phyloP scores from a whole-genome alignment of 371 early-diverging fungal species.

The Chytridium lagenaria region DNA sequence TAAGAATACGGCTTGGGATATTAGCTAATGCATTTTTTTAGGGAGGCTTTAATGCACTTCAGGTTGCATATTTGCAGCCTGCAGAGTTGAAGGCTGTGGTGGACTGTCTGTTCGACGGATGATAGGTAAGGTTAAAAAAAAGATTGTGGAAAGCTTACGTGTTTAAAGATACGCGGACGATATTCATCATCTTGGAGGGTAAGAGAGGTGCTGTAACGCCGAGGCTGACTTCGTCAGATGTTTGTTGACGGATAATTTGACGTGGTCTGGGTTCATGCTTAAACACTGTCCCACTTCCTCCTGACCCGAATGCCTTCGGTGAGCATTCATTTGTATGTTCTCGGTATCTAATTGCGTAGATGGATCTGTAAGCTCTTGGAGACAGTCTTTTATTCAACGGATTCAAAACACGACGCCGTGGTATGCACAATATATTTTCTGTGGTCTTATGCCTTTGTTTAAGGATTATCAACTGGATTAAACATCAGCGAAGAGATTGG shows the following conservation, averaged over 20 bases:
- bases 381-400: background rate
- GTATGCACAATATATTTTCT: background rate
- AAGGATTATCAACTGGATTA: conserved; percentile 6
- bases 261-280: conserved; percentile 18
- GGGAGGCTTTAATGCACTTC: conserved; percentile 17
- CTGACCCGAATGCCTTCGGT: conserved; percentile 5
- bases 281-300: conserved; percentile 17
- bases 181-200: conserved; percentile 14
- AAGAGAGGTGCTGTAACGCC: background rate
- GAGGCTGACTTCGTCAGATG: conserved; percentile 1
- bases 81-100: conserved; percentile 3
- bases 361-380: background rate
- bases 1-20: background rate
- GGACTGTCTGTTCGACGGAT: conserved; percentile 18
- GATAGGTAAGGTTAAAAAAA: background rate
- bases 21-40: background rate
- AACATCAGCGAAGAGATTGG: conserved; percentile 13
- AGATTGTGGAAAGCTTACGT: no score
- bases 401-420: conserved; percentile 8
- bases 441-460: background rate
- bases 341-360: background rate
- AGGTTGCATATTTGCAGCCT: conserved; percentile 17
- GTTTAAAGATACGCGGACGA: conserved; percentile 16
- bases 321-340: background rate
- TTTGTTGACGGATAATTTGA: conserved; percentile 18